phyloP scores from a whole-genome alignment of 495 filamentous ascomycete species.

The Parathielavia appendiculata region DNA sequence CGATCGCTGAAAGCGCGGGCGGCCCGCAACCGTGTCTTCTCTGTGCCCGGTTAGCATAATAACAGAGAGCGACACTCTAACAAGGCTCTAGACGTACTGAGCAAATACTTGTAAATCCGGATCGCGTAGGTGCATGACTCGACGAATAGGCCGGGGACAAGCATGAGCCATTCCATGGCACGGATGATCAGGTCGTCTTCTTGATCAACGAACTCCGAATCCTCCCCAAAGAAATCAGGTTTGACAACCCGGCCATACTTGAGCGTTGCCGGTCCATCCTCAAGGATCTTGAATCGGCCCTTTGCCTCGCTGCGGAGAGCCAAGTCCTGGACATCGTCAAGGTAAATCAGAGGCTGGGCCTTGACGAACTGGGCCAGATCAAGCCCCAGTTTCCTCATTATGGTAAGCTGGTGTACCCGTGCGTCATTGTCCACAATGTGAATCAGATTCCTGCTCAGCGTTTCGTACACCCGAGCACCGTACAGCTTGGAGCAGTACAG shows the following conservation, averaged over 20 bases:
- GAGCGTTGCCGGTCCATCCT: conserved; percentile 37
- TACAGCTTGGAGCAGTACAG: conserved; percentile 78
- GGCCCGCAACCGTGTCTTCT: conserved; percentile 54
- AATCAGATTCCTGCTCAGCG: conserved; percentile 54
- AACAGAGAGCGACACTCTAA: not conserved
- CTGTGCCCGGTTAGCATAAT: conserved; percentile 35
- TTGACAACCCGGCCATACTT: conserved; percentile 50
- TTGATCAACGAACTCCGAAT: conserved; percentile 44
- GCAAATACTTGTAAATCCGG: conserved; percentile 65
- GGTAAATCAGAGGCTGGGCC: conserved; percentile 52
- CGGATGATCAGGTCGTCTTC: conserved; percentile 69
- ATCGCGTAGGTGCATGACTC: conserved; percentile 64
- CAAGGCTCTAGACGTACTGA: conserved; percentile 51
- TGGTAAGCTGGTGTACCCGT: conserved; percentile 54
- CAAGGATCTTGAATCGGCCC: conserved; percentile 48
- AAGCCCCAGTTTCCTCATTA: conserved; percentile 54
- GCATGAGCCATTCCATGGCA: conserved; percentile 77
- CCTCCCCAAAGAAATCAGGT: conserved; percentile 61
- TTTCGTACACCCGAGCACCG: conserved; percentile 41
- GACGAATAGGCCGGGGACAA: conserved; percentile 63
- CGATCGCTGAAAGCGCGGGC: conserved; percentile 56
- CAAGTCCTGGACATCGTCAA: conserved; percentile 38
- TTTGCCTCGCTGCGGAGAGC: conserved; percentile 27
- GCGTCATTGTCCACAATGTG: conserved; percentile 43
- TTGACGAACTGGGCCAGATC: conserved; percentile 46